Percentiles rank a stretch among this genome's conserved stretches.
Conservation (phyloP, 116 monocot species). For the Iris pallida region DNA sequence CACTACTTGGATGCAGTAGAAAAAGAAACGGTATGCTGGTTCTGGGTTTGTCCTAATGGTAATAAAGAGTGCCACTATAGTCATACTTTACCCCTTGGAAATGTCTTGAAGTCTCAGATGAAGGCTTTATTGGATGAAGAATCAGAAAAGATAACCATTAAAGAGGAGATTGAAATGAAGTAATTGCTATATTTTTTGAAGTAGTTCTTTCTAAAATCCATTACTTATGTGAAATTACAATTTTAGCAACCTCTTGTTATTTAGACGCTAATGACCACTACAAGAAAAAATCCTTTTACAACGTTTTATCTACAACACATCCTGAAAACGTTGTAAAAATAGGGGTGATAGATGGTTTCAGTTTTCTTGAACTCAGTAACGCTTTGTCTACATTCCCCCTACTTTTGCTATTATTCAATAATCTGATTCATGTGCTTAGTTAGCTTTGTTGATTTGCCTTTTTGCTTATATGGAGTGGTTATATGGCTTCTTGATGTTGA, state of each 20-base stretch:
- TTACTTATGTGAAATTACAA: too few species aligned
- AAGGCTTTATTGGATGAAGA: constrained; percentile 97
- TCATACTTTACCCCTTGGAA: constrained; percentile 92
- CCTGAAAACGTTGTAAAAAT: too few species aligned
- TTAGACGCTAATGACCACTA: too few species aligned
- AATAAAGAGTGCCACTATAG: constrained; percentile 93
- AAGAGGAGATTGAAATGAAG: constrained; percentile 97
- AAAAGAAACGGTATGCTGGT: constrained; percentile 99
- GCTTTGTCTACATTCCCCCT: not conserved
- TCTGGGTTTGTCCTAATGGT: constrained; percentile 97
- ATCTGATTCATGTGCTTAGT: constrained; percentile 11
- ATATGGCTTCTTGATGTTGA: too few species aligned
- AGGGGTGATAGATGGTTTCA: not conserved
- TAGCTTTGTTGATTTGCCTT: not conserved
- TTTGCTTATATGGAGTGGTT: too few species aligned
- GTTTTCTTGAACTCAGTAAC: not conserved
- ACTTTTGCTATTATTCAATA: not conserved
- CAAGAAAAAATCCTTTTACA: too few species aligned
- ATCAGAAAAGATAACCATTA: constrained; percentile 67
- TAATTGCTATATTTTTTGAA: not conserved
- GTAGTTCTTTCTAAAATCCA: too few species aligned
- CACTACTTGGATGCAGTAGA: constrained; percentile 85
- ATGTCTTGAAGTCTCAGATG: constrained; percentile 97
- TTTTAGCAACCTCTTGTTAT: too few species aligned
- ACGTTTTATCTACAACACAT: too few species aligned